These are phyloP conservation scores for Bryum argenteum DNA, from an alignment of 225 moss, liverwort and hornwort species.

Conservation along the genomic window DNA sequence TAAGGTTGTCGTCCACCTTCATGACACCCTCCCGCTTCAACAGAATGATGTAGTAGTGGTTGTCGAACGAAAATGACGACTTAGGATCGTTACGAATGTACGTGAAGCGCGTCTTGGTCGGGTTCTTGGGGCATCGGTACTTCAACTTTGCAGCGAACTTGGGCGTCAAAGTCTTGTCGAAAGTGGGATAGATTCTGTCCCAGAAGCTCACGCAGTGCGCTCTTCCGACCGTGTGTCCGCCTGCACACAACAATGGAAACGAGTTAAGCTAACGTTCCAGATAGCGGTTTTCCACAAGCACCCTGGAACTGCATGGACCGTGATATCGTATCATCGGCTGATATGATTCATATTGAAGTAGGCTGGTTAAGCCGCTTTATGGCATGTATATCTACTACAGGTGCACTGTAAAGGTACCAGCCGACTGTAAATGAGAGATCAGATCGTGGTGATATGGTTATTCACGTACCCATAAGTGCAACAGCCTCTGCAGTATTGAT, in stretches of 20 bases:
- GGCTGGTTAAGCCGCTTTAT: neutral
- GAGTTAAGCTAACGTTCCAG: neutral
- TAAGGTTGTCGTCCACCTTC: conserved; percentile 55
- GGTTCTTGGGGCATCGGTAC: conserved; percentile 41
- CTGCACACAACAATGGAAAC: conserved; percentile 26
- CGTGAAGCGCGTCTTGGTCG: conserved; percentile 28
- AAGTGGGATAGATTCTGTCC: conserved; percentile 46
- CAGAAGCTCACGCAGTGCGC: conserved; percentile 60
- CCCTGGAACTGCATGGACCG: neutral
- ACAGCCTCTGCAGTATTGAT: conserved; percentile 55
- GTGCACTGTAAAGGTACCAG: neutral
- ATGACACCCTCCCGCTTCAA: conserved; percentile 49
- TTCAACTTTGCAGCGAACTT: conserved; percentile 40
- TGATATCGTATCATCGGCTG: conserved; percentile 10
- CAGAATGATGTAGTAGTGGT: conserved; percentile 59
- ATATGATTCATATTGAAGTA: neutral
- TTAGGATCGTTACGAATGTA: conserved; percentile 64
- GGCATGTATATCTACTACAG: neutral
- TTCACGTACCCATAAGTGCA: conserved; percentile 53
- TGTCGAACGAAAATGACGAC: conserved; percentile 62
- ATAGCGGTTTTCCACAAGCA: neutral
- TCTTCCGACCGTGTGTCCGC: conserved; percentile 63
- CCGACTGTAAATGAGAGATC: neutral
- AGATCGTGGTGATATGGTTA: neutral
- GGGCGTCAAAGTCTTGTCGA: conserved; percentile 38